phyloP scores from a whole-genome alignment of 2,329 filamentous ascomycete genomes.

The Ophiostoma triangulosporum region DNA sequence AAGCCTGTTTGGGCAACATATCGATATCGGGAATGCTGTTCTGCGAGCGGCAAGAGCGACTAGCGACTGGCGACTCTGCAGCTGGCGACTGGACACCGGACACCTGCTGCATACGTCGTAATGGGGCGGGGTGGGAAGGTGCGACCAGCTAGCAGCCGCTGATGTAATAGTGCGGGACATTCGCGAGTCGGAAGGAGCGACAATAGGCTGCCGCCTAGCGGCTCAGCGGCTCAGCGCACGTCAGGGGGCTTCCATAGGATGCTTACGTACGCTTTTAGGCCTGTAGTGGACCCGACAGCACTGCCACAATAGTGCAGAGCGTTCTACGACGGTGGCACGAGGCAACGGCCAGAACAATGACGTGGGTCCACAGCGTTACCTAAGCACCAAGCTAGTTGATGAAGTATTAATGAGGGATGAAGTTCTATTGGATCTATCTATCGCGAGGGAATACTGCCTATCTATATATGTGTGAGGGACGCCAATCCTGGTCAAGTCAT shows the following conservation, averaged over 20 bases:
- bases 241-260: no score
- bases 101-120: no score
- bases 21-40: no score
- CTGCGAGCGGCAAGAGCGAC: not conserved
- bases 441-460: no score
- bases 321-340: not conserved
- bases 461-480: no score
- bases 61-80: no score
- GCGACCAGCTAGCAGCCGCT: not conserved
- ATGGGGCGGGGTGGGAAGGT: not conserved
- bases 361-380: not conserved
- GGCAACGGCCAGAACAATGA: not conserved
- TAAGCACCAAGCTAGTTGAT: no score
- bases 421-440: no score
- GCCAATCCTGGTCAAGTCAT: no score
- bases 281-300: not conserved
- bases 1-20: slow-evolving; percentile 7
- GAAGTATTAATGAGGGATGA: no score
- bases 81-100: not conserved
- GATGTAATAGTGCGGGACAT: not conserved
- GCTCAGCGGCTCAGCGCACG: no score
- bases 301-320: slow-evolving; percentile 1
- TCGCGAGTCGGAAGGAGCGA: not conserved
- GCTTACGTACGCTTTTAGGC: no score
- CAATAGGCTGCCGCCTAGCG: not conserved